Evolutionary conservation across 2,329 filamentous ascomycete species (phyloP), one percentile per base, ranked within the genome.

Genomic region (Achaetomium macrosporum): DNA sequence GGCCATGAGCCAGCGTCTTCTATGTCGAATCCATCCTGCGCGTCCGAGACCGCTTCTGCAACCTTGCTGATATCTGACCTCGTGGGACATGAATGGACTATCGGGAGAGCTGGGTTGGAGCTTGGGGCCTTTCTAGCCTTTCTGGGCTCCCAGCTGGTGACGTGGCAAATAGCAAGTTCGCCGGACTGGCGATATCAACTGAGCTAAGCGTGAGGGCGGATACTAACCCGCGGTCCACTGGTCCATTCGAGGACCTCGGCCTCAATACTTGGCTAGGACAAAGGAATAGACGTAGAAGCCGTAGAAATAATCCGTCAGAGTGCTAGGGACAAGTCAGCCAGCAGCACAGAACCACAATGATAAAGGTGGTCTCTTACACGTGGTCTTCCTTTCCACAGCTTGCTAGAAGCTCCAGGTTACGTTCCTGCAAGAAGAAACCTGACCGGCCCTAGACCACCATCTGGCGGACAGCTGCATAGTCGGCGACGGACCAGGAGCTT

Each of bases 211-310:
- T 50, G 12, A 50, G 19, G 31, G 17, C 40, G 13, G 48, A 37
- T 12, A 50, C 41, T 33, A 50, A 16, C 16, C 15, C 15, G 31
- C 8, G 16, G 42, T 45, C 48, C 33, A 41, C 25, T n/a, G n/a
- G 19, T 11, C 40, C 33, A 50, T 31, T 17, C 9, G 41, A 19
- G 48, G 48, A 12, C 41, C 48, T 37, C 48, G 41, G 12, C 48
- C 48, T 41, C 48, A 50, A 31, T 50, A 44, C 33, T 50, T 50
- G n/a, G 48, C 41, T n/a, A 41, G 30, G 10, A 45, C 48, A 11
- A 50, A 50, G 29, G 48, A 44, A 37, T 44, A 20, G 9, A 50
- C 30, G 20, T 50, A 50, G 40, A 50, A 50, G 39, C 45, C 48
- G 40, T 50, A 41, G n/a, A 50, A 33, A 39, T 50, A 50, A 25